phyloP scores from a whole-genome alignment of 2,329 filamentous ascomycete species.

The Ceratocystis papillata region DNA sequence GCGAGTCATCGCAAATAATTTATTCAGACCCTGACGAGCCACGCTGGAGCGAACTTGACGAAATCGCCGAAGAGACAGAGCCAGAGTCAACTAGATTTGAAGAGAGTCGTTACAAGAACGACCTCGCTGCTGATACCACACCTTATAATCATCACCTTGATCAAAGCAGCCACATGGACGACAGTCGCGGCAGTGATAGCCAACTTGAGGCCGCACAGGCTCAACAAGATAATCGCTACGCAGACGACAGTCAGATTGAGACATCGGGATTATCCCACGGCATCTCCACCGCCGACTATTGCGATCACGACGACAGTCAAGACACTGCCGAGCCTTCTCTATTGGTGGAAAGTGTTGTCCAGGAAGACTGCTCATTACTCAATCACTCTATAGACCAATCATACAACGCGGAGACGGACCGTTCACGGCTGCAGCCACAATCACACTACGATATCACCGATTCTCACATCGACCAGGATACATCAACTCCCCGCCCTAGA shows the following conservation, averaged over 20 bases:
- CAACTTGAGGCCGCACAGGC: slow-evolving; percentile 7
- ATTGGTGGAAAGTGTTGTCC: slow-evolving; percentile 6
- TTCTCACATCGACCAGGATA: neutral
- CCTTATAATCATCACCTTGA: slow-evolving; percentile 7
- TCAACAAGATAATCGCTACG: neutral
- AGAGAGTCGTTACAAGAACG: neutral
- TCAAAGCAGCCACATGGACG: slow-evolving; percentile 12
- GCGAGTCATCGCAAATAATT: slow-evolving; percentile 15
- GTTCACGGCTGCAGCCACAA: slow-evolving; percentile 11
- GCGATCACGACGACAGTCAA: neutral
- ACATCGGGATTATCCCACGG: neutral
- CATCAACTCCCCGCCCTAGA: slow-evolving; percentile 13
- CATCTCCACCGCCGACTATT: neutral
- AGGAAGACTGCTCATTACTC: slow-evolving; percentile 21
- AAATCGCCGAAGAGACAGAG: slow-evolving; percentile 21
- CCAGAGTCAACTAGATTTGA: slow-evolving; percentile 14
- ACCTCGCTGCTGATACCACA: neutral
- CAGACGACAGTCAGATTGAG: slow-evolving; percentile 8
- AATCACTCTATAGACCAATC: slow-evolving; percentile 24
- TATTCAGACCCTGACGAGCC: slow-evolving; percentile 22
- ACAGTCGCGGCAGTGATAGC: slow-evolving; percentile 14
- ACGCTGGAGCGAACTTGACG: slow-evolving; percentile 20
- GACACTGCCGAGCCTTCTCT: neutral
- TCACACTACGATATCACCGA: slow-evolving; percentile 22
- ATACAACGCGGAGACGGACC: slow-evolving; percentile 18